phyloP scores from a whole-genome alignment of 2,329 filamentous ascomycete species.

The Diaporthe humulicola region DNA sequence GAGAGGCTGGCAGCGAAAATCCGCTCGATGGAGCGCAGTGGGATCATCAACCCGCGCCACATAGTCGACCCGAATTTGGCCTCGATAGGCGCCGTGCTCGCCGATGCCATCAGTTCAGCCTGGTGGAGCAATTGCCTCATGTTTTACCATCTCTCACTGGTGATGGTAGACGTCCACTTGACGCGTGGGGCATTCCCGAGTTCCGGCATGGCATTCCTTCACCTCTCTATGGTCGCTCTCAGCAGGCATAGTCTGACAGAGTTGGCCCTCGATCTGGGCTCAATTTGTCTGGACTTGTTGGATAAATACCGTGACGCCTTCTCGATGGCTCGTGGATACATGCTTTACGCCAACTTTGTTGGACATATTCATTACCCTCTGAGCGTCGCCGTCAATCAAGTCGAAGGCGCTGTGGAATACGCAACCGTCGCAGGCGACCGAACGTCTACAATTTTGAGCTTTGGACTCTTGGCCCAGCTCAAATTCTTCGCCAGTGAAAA shows the following conservation, averaged over 20 bases:
- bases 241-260: conserved; percentile 79
- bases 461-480: conserved; percentile 75
- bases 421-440: conserved; percentile 77
- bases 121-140: conserved; percentile 80
- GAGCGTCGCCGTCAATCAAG: conserved; percentile 66
- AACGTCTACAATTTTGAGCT: conserved; percentile 78
- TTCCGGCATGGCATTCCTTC: conserved; percentile 76
- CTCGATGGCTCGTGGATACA: conserved; percentile 76
- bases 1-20: conserved; percentile 72
- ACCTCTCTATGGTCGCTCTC: conserved; percentile 76
- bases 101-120: conserved; percentile 77
- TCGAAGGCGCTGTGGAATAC: conserved; percentile 77
- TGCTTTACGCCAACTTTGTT: conserved; percentile 77
- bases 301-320: conserved; percentile 74
- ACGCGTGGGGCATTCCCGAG: conserved; percentile 76
- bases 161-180: conserved; percentile 77
- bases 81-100: conserved; percentile 77
- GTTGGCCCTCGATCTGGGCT: conserved; percentile 75
- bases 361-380: conserved; percentile 78
- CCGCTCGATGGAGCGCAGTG: conserved; percentile 65
- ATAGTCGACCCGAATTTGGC: conserved; percentile 67
- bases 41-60: conserved; percentile 58
- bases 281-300: conserved; percentile 73
- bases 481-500: conserved; percentile 80
- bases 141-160: conserved; percentile 79